Evolutionary conservation across 2,329 filamentous ascomycete genomes (phyloP).

Genomic region (Hirsutella minnesotensis): DNA sequence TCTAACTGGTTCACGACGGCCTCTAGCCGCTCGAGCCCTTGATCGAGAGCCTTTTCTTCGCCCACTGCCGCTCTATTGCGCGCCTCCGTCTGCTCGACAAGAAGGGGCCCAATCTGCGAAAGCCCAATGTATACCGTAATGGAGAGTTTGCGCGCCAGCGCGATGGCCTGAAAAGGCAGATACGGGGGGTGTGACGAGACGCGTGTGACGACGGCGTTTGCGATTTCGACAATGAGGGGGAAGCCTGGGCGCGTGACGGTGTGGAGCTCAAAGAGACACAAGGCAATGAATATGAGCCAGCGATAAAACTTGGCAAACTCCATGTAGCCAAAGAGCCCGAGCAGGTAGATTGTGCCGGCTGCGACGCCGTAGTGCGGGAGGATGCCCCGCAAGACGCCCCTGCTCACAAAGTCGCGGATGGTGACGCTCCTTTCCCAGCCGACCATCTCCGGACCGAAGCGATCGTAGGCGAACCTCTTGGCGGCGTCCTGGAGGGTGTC

Average conservation of each 20-base stretch:
- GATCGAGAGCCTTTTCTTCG: conserved; percentile 38
- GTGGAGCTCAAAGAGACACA: conserved; percentile 46
- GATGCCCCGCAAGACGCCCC: conserved; percentile 47
- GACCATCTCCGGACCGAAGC: conserved; percentile 65
- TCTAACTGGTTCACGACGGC: conserved; percentile 47
- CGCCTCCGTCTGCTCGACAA: conserved; percentile 29
- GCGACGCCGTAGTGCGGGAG: conserved; percentile 50
- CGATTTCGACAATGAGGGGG: conserved; percentile 30
- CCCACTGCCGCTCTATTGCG: conserved; percentile 16
- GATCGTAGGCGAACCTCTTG: conserved; percentile 77
- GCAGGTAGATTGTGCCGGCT: conserved; percentile 44
- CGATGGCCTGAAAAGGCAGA: conserved; percentile 75
- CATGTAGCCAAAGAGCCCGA: conserved; percentile 55
- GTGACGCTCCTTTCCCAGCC: conserved; percentile 55
- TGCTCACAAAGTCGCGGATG: conserved; percentile 58
- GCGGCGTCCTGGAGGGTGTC: conserved; percentile 71
- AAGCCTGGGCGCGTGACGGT: conserved; percentile 41
- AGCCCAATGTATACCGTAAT: conserved; percentile 76
- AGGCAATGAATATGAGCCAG: conserved; percentile 43
- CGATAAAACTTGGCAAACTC: conserved; percentile 56
- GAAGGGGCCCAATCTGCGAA: conserved; percentile 63
- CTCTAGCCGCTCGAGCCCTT: conserved; percentile 58
- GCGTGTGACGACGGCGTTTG: conserved; percentile 32
- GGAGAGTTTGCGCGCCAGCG: conserved; percentile 61
- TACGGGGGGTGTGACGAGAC: conserved; percentile 43